Base-by-base conservation (phyloP, 345 rosid species). In the Nasturtium officinale region DNA sequence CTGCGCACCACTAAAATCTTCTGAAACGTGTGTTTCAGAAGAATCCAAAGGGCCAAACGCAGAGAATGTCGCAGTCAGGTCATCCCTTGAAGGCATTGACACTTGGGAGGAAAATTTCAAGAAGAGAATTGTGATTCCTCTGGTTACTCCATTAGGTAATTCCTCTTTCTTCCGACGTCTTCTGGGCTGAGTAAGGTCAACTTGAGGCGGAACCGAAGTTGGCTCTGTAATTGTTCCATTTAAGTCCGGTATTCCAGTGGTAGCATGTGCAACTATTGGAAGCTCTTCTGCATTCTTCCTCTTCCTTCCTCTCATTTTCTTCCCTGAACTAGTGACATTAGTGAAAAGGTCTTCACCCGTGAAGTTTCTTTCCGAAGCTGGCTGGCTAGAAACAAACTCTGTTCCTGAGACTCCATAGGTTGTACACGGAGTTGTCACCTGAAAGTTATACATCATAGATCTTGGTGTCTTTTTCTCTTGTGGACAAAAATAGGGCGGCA, bases 31-130 rank as follows among this genome's bases (percentile, higher is more conserved):
- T 68, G 83, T 76, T 73, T 87, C 90, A 0, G 87, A 79, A 51
- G 85, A 83, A 72, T 83, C 89, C 81, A 92, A 69, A 26, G 87
- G 78, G 37, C 96, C 98, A 81, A 88, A 89, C 77, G 74, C 82
- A 76, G 82, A 79, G 74, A 92, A 87, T 53, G 78, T 82, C 6
- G 80, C 58, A 13, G 77, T 71, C 60, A 92, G 69, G 71, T 81
- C 79, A 30, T 92, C 95, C 69, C 82, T 84, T 8, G 92, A 81
- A 54, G 98, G 98, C 78, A 86, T 40, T 33, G 88, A 54, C 51
- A n/a, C 79, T 77, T 81, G 88, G 2, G 83, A 76, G 42, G 86
- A 62, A 75, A 92, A 90, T 17, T 84, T 86, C 84, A 92, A 78
- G 73, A 83, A 65, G 58, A 92, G 86, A 57, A 86, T 70, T 67